Conservation (phyloP, 2,329 filamentous ascomycete species). For the Chaetomium globosum region DNA sequence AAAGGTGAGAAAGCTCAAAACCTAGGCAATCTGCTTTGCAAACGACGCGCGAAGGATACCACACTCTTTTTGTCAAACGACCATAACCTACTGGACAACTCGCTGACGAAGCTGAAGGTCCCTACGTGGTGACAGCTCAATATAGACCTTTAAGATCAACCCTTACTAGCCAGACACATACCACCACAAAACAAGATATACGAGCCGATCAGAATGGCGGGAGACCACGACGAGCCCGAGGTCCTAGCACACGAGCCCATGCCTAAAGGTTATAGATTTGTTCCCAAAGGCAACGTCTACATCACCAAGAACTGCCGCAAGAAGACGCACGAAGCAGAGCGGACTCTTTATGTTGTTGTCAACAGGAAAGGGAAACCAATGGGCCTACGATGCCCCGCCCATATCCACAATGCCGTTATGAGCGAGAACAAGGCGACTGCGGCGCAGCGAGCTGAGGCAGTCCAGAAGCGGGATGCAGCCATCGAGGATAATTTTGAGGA, state of each 20-base stretch:
- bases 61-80: neutral
- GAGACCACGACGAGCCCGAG: conserved; percentile 18
- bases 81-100: neutral
- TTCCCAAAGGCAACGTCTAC: conserved; percentile 49
- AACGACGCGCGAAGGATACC: neutral
- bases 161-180: neutral
- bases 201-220: neutral
- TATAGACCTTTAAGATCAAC: neutral
- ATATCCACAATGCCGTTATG: conserved; percentile 40
- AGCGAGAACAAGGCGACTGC: conserved; percentile 41
- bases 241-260: conserved; percentile 38
- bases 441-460: conserved; percentile 40
- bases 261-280: conserved; percentile 47
- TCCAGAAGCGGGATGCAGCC: conserved; percentile 43
- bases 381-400: conserved; percentile 47
- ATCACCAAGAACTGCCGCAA: conserved; percentile 48
- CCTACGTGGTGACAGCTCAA: neutral
- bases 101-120: neutral
- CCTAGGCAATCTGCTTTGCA: neutral
- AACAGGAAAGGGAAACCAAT: conserved; percentile 34
- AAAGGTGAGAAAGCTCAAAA: neutral
- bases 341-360: conserved; percentile 45
- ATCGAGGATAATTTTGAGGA: conserved; percentile 41
- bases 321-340: conserved; percentile 41
- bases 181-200: neutral